These are phyloP conservation scores for Tetrahymena malaccensis DNA, from an alignment of 73 alveolate species.

Conservation along the genomic window DNA sequence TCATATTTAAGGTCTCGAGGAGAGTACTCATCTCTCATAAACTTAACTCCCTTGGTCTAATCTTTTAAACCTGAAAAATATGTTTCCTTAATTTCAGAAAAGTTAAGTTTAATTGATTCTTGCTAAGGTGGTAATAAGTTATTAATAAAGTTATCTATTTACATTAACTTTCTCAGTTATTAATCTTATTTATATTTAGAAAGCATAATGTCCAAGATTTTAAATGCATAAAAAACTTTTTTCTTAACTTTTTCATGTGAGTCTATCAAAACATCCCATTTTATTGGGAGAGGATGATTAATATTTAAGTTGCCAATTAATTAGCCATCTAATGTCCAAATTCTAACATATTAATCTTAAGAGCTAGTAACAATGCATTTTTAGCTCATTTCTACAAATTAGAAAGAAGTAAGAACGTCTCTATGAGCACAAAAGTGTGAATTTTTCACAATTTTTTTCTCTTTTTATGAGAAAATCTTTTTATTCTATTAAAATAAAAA, in stretches of 20 bases:
- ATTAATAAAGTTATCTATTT: conserved; percentile 2
- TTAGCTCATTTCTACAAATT: background rate
- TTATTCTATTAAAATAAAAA: background rate
- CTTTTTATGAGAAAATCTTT: background rate
- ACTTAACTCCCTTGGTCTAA: background rate
- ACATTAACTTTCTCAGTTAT: background rate
- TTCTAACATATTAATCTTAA: background rate
- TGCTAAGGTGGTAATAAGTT: background rate
- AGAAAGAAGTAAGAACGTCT: background rate
- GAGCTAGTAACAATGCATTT: background rate
- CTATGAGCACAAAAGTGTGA: background rate
- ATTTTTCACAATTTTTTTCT: background rate
- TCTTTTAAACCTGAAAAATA: background rate
- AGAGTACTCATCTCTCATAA: conserved; percentile 13
- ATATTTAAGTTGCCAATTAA: conserved; percentile 11
- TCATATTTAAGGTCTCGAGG: conserved; percentile 19
- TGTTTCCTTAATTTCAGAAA: background rate
- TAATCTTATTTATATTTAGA: background rate
- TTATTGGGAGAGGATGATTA: conserved; percentile 24
- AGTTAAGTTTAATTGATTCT: background rate
- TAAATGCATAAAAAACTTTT: conserved; percentile 12
- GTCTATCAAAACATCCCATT: conserved; percentile 5
- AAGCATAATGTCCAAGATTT: conserved; percentile 1
- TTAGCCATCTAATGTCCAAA: background rate
- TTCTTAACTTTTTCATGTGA: conserved; percentile 21